phyloP scores from a whole-genome alignment of 2,329 filamentous ascomycete genomes.

The Kalmusia sp. region DNA sequence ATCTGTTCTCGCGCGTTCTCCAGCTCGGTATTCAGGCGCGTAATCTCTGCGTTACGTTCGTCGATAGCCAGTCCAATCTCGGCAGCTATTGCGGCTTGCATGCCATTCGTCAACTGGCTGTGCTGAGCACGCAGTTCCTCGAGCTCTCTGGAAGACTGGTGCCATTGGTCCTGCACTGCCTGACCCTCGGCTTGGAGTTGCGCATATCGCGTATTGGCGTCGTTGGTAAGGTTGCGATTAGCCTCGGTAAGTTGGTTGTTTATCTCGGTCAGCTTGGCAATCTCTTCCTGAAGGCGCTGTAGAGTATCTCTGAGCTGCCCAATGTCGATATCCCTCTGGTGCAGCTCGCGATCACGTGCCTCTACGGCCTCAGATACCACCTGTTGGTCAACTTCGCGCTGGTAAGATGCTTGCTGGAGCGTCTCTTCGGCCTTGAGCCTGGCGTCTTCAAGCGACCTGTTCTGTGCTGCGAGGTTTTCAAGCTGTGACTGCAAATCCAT shows the following conservation, averaged over 20 bases:
- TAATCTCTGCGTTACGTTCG: conserved; percentile 85
- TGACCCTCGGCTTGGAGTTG: conserved; percentile 72
- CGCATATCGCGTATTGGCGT: conserved; percentile 75
- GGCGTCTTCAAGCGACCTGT: conserved; percentile 77
- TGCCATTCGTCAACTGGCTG: conserved; percentile 65
- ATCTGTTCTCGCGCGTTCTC: conserved; percentile 71
- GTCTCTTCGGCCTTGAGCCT: conserved; percentile 72
- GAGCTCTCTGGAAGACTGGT: conserved; percentile 71
- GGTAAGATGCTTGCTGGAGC: conserved; percentile 62
- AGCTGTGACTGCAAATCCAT: conserved; percentile 84
- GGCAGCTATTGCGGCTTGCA: conserved; percentile 67
- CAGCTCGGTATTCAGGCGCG: conserved; percentile 77
- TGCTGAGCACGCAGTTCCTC: conserved; percentile 71
- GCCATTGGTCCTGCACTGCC: conserved; percentile 59
- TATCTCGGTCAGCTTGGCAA: conserved; percentile 78
- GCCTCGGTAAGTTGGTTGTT: conserved; percentile 81
- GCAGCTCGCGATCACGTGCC: conserved; percentile 72
- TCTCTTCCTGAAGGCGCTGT: conserved; percentile 81
- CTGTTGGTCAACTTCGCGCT: conserved; percentile 60
- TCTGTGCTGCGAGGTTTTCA: conserved; percentile 85
- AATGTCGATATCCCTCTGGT: conserved; percentile 87
- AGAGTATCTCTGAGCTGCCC: conserved; percentile 80
- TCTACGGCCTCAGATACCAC: conserved; percentile 61
- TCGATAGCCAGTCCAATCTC: conserved; percentile 72
- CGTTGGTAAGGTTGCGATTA: conserved; percentile 76